phyloP scores from a whole-genome alignment of 805 yeast species.

The Spencermartinsiella europaea region DNA sequence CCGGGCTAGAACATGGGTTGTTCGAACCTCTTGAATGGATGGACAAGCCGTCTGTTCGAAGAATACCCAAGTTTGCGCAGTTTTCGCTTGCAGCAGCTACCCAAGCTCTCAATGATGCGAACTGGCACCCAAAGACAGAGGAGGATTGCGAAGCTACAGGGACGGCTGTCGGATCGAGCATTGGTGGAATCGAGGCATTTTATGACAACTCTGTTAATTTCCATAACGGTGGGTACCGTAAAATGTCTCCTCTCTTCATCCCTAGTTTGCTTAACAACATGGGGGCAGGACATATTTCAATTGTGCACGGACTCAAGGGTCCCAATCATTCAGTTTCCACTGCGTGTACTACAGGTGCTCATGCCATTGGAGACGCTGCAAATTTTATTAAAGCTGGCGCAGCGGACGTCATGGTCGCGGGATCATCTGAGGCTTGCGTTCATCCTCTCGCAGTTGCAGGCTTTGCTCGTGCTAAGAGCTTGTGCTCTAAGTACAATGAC shows the following conservation, averaged over 20 bases:
- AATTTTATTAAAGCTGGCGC: constrained; percentile 74
- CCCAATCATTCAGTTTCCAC: constrained; percentile 86
- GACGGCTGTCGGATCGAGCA: constrained; percentile 88
- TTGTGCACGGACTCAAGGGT: constrained; percentile 69
- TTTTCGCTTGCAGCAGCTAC: constrained; percentile 71
- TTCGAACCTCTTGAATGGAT: constrained; percentile 54
- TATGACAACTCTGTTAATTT: constrained; percentile 58
- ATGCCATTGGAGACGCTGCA: constrained; percentile 88
- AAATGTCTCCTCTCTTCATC: constrained; percentile 78
- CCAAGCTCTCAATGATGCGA: constrained; percentile 72
- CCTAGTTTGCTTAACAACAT: constrained; percentile 82
- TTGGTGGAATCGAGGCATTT: constrained; percentile 77
- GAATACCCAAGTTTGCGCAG: constrained; percentile 69
- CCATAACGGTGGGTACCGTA: constrained; percentile 50
- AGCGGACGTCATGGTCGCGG: constrained; percentile 85
- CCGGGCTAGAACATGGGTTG: constrained; percentile 34
- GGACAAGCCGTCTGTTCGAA: constrained; percentile 45
- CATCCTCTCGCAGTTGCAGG: constrained; percentile 88
- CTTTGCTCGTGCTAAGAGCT: constrained; percentile 81
- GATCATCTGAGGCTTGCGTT: constrained; percentile 85
- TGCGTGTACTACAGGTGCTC: constrained; percentile 96
- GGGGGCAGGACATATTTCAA: constrained; percentile 92
- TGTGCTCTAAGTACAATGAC: constrained; percentile 59
- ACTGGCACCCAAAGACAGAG: constrained; percentile 40
- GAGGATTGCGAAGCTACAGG: constrained; percentile 36